Evolutionary conservation across 202 grass and related monocot species (phyloP).

Genomic region (Carex arenaria): DNA sequence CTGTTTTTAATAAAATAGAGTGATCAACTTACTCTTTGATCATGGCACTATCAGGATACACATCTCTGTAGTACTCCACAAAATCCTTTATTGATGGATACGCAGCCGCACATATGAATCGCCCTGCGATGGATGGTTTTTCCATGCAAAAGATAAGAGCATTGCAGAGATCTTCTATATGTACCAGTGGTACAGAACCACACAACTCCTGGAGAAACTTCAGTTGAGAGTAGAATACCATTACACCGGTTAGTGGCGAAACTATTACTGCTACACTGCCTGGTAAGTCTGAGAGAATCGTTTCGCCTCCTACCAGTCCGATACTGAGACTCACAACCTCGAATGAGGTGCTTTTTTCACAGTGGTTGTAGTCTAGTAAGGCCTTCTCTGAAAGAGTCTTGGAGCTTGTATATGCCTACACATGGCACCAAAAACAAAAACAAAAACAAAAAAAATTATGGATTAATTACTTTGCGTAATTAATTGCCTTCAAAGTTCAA

Average conservation of each 20-base stretch:
- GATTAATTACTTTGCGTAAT: background rate
- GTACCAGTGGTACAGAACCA: constrained; percentile 48
- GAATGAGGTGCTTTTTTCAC: constrained; percentile 1
- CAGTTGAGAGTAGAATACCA: background rate
- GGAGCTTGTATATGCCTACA: constrained; percentile 36
- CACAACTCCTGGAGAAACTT: constrained; percentile 37
- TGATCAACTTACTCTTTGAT: constrained; percentile 41
- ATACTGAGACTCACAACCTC: constrained; percentile 48
- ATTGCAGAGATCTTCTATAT: constrained; percentile 60
- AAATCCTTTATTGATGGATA: constrained; percentile 36
- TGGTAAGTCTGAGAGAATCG: constrained; percentile 18
- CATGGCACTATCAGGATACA: constrained; percentile 32
- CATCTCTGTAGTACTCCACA: constrained; percentile 4
- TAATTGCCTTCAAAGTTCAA: background rate
- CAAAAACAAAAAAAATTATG: background rate
- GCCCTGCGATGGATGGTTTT: constrained; percentile 25
- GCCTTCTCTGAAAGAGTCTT: constrained; percentile 50
- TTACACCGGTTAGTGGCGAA: constrained; percentile 27
- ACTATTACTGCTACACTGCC: background rate
- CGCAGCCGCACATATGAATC: constrained; percentile 41
- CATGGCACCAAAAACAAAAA: background rate
- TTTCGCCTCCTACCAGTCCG: constrained; percentile 41
- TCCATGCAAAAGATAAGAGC: constrained; percentile 61
- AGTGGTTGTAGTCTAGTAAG: constrained; percentile 26
- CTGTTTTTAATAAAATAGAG: too few relatives aligned